These are phyloP conservation scores for Allium cepa DNA, from an alignment of 106 monocot species.

Conservation along the genomic window DNA sequence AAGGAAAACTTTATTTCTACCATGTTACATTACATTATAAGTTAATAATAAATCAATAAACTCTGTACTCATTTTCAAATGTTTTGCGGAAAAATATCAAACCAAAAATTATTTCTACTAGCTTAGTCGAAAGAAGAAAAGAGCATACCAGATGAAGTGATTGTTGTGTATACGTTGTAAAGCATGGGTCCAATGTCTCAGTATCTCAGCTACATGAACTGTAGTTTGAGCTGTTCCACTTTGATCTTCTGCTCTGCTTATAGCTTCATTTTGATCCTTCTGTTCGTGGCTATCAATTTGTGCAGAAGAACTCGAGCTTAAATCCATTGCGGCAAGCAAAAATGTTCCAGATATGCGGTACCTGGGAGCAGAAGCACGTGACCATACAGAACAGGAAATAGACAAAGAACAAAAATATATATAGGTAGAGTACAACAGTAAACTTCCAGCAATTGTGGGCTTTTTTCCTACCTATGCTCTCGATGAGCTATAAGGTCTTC, in stretches of 20 bases:
- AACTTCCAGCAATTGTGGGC: neutral
- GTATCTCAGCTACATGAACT: slow-evolving; percentile 97
- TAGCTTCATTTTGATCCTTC: slow-evolving; percentile 46
- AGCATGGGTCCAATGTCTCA: slow-evolving; percentile 98
- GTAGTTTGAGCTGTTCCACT: slow-evolving; percentile 59
- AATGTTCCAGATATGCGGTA: slow-evolving; percentile 96
- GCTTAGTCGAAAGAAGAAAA: neutral
- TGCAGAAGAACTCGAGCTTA: slow-evolving; percentile 39
- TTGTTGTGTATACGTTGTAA: slow-evolving; percentile 93
- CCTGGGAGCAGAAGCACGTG: slow-evolving; percentile 29
- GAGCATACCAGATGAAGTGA: slow-evolving; percentile 77
- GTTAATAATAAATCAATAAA: no score
- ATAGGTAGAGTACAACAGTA: neutral
- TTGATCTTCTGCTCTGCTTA: slow-evolving; percentile 54
- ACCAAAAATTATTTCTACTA: neutral
- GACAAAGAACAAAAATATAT: neutral
- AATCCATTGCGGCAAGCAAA: slow-evolving; percentile 92
- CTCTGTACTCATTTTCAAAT: no score
- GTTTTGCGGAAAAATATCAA: no score
- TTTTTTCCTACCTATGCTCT: slow-evolving; percentile 71
- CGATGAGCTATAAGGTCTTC: slow-evolving; percentile 98
- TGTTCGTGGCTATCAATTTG: slow-evolving; percentile 26
- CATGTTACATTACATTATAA: no score
- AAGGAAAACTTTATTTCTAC: no score
- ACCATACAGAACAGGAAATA: slow-evolving; percentile 1